phyloP scores from a whole-genome alignment of 768 basidiomycete species.

The Rhodotorula babjevae region DNA sequence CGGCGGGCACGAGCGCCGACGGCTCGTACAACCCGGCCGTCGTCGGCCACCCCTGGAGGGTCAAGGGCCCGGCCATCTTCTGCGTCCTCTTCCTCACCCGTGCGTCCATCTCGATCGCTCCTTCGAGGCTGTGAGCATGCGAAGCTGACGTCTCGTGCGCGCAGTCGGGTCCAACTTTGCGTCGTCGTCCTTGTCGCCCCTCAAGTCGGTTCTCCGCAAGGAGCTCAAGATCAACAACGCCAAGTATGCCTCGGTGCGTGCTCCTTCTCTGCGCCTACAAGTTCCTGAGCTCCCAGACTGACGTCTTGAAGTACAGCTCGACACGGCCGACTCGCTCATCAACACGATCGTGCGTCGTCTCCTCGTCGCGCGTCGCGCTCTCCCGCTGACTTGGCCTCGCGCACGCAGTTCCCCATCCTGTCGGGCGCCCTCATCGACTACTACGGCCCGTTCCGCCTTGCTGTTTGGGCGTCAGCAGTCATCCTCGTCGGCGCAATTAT shows the following conservation, averaged over 20 bases:
- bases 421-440: conserved; percentile 21
- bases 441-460: conserved; percentile 7
- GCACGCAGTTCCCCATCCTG: conserved; percentile 7
- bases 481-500: conserved; percentile 23
- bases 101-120: background rate
- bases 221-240: conserved; percentile 24
- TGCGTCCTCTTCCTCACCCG: conserved; percentile 12
- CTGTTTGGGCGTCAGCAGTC: background rate
- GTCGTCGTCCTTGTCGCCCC: conserved; percentile 4
- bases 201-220: conserved; percentile 22
- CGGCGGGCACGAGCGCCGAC: background rate
- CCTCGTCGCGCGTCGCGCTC: too few species aligned
- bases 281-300: background rate
- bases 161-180: conserved; percentile 17
- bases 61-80: background rate
- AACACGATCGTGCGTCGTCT: conserved; percentile 11
- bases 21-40: background rate
- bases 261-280: too few species aligned
- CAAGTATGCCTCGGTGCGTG: conserved; percentile 11
- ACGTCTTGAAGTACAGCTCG: background rate
- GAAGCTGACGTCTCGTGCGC: too few species aligned
- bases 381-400: too few species aligned
- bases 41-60: conserved; percentile 6
- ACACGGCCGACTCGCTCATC: conserved; percentile 15
- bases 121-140: too few species aligned